A percentile compares a stretch with the other conserved stretches of the same genome.
Conservation (phyloP, 73 alveolate species). For the Paraurostyla sp. region DNA sequence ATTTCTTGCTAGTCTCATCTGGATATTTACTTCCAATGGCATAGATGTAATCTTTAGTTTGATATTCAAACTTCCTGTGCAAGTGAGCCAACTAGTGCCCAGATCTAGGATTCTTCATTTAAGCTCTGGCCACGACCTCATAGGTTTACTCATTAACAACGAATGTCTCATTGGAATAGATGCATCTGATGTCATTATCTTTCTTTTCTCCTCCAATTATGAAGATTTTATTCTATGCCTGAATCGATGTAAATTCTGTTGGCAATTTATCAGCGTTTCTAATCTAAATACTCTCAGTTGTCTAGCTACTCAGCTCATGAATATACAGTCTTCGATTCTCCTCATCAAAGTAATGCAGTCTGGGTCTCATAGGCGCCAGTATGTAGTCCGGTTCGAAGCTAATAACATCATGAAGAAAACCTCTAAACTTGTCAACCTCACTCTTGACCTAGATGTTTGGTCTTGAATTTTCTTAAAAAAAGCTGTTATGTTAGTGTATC, state of each 20-base stretch:
- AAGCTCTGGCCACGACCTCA: constrained; percentile 42
- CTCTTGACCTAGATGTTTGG: constrained; percentile 62
- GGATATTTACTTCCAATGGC: constrained; percentile 73
- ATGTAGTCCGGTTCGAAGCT: constrained; percentile 73
- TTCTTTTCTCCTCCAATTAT: constrained; percentile 69
- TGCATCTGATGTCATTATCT: constrained; percentile 64
- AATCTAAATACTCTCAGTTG: constrained; percentile 50
- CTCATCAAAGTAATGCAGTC: constrained; percentile 71
- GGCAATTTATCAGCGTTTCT: constrained; percentile 60
- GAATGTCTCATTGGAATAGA: constrained; percentile 59
- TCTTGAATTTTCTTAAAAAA: constrained; percentile 54
- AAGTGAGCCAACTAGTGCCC: constrained; percentile 62
- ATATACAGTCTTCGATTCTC: constrained; percentile 46
- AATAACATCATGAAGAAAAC: constrained; percentile 64
- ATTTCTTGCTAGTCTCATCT: constrained; percentile 66
- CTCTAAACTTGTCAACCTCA: constrained; percentile 71
- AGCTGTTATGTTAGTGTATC: constrained; percentile 9
- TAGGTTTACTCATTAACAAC: constrained; percentile 67
- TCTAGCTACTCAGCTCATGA: constrained; percentile 61
- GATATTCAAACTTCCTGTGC: constrained; percentile 16
- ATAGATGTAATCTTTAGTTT: constrained; percentile 60
- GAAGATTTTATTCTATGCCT: constrained; percentile 63
- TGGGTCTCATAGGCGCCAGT: constrained; percentile 58
- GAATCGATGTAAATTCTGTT: constrained; percentile 50
- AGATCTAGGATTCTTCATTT: constrained; percentile 61